A percentile compares a stretch with the other conserved stretches of the same genome.
Evolutionary conservation across 805 yeast genomes (phyloP).

Genomic region (Saccharomycopsis amapae): DNA sequence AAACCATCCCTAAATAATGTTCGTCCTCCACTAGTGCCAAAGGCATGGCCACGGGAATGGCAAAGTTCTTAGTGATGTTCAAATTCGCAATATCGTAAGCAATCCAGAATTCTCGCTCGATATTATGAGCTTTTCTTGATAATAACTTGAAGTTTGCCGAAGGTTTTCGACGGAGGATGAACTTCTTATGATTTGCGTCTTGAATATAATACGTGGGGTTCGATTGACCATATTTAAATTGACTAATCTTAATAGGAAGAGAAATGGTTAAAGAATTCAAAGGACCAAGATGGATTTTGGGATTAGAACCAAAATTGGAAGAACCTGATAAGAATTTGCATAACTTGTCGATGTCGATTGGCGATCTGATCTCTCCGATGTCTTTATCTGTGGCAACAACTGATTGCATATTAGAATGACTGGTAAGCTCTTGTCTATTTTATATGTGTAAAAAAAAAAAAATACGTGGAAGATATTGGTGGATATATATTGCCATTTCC

Average conservation of each 20-base stretch:
- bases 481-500: no score
- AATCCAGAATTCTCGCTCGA: conserved; percentile 52
- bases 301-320: conserved; percentile 15
- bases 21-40: conserved; percentile 51
- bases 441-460: no score
- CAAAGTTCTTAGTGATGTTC: conserved; percentile 17
- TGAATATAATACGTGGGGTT: conserved; percentile 52
- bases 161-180: conserved; percentile 54
- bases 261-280: conserved; percentile 23
- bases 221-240: conserved; percentile 57
- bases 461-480: no score
- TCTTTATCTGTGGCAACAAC: conserved; percentile 30
- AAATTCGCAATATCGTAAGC: conserved; percentile 26
- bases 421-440: neutral
- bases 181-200: conserved; percentile 34
- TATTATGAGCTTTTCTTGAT: conserved; percentile 53
- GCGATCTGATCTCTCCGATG: conserved; percentile 27
- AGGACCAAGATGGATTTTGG: conserved; percentile 22
- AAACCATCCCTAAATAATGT: conserved; percentile 44
- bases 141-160: conserved; percentile 41
- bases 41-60: conserved; percentile 51
- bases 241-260: conserved; percentile 35
- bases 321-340: conserved; percentile 24
- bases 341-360: conserved; percentile 26
- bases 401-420: neutral